Evolutionary conservation across 75 land plant genomes (phyloP), one percentile per base, ranked within the genome.

Genomic region (Sequoia sempervirens): DNA sequence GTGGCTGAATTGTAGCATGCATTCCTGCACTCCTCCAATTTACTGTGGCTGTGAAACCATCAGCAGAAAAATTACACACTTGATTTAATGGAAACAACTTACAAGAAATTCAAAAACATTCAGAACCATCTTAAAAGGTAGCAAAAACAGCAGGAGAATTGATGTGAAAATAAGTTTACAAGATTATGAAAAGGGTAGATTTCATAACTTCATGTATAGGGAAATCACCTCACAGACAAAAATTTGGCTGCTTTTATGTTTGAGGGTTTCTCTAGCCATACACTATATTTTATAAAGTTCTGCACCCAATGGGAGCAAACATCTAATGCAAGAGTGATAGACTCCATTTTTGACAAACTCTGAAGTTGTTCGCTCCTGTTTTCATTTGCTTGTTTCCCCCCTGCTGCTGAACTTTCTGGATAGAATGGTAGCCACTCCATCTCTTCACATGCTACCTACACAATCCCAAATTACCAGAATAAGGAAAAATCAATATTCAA

Each of bases 361-460:
- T 91, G 66, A 50, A 56, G 87, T 84, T 84, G 78, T 64, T 82
- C 87, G 47, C 68, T 80, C 53, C 83, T 89, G 38, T 87, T 89
- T 41, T 89, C 89, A 88, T 87, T 89, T 28, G 81, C 76, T 45
- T 79, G 80, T 40, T 89, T 90, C 43, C 53, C 82, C 40, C 52
- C 75, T 78, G 58, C 69, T 82, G 70, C 68, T 78, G 75, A 80
- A 45, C 74, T 81, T 68, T 86, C 87, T 78, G 91, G 91, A 93
- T 93, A 95, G 53, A 94, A 95, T 18, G 96, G 93, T 80, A 97
- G 90, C 99, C 99, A 97, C 17, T 95, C 99, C 91, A 97, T 84
- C 91, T 95, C 99, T 86, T 97, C 99, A 85, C 98, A 95, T 18
- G 92, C 98, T 26, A 97, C 99, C 99, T 95, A 85, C 47, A 37